Percentiles rank a stretch among this genome's conserved stretches.
These are phyloP conservation scores for Didymella keratinophila DNA, from an alignment of 2,329 filamentous ascomycete species.

Conservation along the genomic window DNA sequence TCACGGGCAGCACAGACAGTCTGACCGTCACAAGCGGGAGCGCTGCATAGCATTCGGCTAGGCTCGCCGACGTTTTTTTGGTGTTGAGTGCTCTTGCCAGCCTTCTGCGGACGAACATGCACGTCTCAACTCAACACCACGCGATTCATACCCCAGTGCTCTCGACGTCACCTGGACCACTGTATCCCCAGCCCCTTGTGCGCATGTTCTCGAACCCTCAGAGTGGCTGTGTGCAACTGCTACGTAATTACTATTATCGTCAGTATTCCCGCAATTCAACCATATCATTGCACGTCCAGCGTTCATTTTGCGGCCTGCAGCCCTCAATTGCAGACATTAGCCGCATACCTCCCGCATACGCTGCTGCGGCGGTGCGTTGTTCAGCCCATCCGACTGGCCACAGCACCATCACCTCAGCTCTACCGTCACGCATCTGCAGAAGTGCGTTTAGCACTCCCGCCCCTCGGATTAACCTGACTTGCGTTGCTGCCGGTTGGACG, in stretches of 20 bases:
- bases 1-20: slow-evolving; percentile 17
- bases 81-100: slow-evolving; percentile 6
- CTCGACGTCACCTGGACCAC: slow-evolving; percentile 13
- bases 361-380: slow-evolving; percentile 5
- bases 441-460: slow-evolving; percentile 32
- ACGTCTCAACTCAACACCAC: slow-evolving; percentile 12
- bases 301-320: background rate
- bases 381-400: slow-evolving; percentile 11
- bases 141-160: slow-evolving; percentile 3
- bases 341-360: slow-evolving; percentile 5
- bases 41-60: slow-evolving; percentile 7
- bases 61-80: slow-evolving; percentile 2
- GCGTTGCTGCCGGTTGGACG: too few species aligned
- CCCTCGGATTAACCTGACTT: slow-evolving; percentile 26
- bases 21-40: slow-evolving; percentile 5
- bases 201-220: background rate
- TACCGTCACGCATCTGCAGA: slow-evolving; percentile 24
- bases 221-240: background rate
- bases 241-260: background rate
- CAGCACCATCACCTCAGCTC: slow-evolving; percentile 4
- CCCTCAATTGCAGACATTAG: slow-evolving; percentile 7
- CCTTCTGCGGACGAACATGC: background rate
- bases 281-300: background rate
- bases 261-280: background rate
- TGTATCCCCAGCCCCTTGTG: slow-evolving; percentile 7